Evolutionary conservation across 495 filamentous ascomycete species (phyloP), one percentile per base, ranked within the genome.

Genomic region (Penicillium cinerascens): DNA sequence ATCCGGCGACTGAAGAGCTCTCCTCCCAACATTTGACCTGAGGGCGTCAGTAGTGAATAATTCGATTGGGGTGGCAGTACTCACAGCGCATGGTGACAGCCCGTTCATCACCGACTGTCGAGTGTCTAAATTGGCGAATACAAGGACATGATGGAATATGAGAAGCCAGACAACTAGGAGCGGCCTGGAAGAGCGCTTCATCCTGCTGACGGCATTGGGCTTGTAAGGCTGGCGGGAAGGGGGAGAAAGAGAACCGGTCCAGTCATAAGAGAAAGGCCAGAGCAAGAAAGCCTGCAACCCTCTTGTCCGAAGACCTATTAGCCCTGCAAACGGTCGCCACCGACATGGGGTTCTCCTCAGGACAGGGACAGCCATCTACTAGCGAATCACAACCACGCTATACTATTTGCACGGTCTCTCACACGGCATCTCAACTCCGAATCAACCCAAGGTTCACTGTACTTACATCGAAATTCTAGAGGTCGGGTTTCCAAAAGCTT

Each of bases 31-130:
- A 49, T 21, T 33, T 23, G 9, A 16, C 17, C 47, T 49, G 2
- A 15, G 10, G 10, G 18, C 11, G 15, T 49, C 22, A 40, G 39
- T 42, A 35, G 22, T n/a, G 25, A 13, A 33, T 33, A 10, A 13
- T 42, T 42, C 6, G 23, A n/a, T 35, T 15, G 16, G 13, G 4
- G 2, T 8, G 37, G 7, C 4, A 33, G n/a, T n/a, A 35, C 47
- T 49, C 25, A 49, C 47, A 16, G 27, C 16, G 26, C 47, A 49
- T 16, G 23, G 16, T 42, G 47, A 17, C 9, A 49, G 25, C n/a
- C 18, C 18, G 38, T 33, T 25, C 2, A 8, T 10, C 0, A 25
- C 37, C 16, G 37, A 16, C 2, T 17, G 5, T 10, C 37, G 37
- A 18, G n/a, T 2, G 9, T 20, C 37, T 16, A 39, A 10, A 4